Conservation (phyloP, 2,329 filamentous ascomycete genomes). For the Hypoxylon sp. region DNA sequence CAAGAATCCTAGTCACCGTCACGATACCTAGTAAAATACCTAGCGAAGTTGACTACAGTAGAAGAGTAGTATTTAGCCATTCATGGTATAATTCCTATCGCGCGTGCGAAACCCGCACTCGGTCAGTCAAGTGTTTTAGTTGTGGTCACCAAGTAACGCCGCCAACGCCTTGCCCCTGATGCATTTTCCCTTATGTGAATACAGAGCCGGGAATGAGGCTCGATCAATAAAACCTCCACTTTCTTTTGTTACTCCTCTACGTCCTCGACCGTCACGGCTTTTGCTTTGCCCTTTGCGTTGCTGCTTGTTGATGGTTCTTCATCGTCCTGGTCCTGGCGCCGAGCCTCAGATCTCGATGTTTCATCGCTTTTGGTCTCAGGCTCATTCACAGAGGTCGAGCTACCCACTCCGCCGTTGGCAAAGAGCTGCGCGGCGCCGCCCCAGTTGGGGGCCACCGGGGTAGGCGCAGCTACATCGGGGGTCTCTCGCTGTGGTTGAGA, state of each 20-base stretch:
- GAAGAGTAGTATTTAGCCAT: conserved; percentile 18
- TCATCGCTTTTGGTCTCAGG: conserved; percentile 25
- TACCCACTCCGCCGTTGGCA: conserved; percentile 48
- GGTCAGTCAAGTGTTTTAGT: conserved; percentile 23
- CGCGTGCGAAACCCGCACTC: conserved; percentile 23
- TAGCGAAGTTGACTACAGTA: conserved; percentile 3
- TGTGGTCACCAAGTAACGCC: conserved; percentile 44
- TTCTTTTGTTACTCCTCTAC: conserved; percentile 40
- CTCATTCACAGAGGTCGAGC: conserved; percentile 32
- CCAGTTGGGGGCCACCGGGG: conserved; percentile 65
- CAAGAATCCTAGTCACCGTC: conserved; percentile 12
- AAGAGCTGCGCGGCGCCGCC: conserved; percentile 65
- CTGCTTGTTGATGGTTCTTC: conserved; percentile 41
- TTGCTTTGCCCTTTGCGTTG: conserved; percentile 49
- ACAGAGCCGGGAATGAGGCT: conserved; percentile 38
- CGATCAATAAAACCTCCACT: conserved; percentile 3
- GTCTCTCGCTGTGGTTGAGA: conserved; percentile 43
- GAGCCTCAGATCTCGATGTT: conserved; percentile 16
- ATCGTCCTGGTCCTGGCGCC: conserved; percentile 30
- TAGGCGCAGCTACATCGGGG: conserved; percentile 61
- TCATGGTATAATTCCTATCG: conserved; percentile 29
- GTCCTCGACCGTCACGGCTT: conserved; percentile 51
- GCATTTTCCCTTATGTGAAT: conserved; percentile 45
- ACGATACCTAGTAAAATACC: conserved; percentile 10
- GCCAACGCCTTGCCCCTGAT: conserved; percentile 52